phyloP scores from a whole-genome alignment of 805 yeast species.

The Ascoidea tarda region DNA sequence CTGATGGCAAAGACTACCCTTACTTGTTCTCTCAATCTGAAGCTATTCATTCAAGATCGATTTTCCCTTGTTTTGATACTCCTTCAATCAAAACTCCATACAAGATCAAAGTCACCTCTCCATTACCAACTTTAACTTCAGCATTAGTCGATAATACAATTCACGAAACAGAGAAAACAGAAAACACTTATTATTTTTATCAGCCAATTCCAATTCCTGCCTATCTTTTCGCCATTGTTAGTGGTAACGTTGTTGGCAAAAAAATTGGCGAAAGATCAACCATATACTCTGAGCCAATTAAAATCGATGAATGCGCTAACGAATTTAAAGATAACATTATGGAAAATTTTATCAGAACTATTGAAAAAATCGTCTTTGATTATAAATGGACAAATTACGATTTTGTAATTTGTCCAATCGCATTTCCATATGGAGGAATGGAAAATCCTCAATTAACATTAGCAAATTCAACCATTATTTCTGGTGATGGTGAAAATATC shows the following conservation, averaged over 20 bases:
- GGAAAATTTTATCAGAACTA: slow-evolving; percentile 65
- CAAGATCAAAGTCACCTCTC: slow-evolving; percentile 42
- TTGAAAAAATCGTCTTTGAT: slow-evolving; percentile 61
- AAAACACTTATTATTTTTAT: slow-evolving; percentile 30
- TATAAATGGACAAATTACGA: slow-evolving; percentile 83
- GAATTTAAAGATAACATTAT: slow-evolving; percentile 68
- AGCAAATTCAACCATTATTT: slow-evolving; percentile 78
- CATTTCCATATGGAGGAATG: slow-evolving; percentile 89
- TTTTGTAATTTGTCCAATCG: slow-evolving; percentile 64
- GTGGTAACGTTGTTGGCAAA: slow-evolving; percentile 60
- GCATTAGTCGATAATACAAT: slow-evolving; percentile 32
- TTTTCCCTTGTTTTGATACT: slow-evolving; percentile 86
- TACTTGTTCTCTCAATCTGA: slow-evolving; percentile 82
- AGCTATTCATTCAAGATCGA: slow-evolving; percentile 79
- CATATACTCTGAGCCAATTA: slow-evolving; percentile 66
- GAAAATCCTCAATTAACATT: slow-evolving; percentile 88
- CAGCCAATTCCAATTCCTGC: slow-evolving; percentile 82
- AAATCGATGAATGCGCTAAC: slow-evolving; percentile 52
- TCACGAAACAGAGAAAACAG: slow-evolving; percentile 9
- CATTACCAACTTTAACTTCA: slow-evolving; percentile 58
- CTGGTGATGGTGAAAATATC: slow-evolving; percentile 75
- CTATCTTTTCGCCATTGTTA: slow-evolving; percentile 71
- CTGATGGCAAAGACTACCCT: slow-evolving; percentile 57
- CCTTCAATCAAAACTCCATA: slow-evolving; percentile 69
- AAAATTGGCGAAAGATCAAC: slow-evolving; percentile 77